phyloP scores from a whole-genome alignment of 2,329 filamentous ascomycete species.

The Aureobasidium uvarum region DNA sequence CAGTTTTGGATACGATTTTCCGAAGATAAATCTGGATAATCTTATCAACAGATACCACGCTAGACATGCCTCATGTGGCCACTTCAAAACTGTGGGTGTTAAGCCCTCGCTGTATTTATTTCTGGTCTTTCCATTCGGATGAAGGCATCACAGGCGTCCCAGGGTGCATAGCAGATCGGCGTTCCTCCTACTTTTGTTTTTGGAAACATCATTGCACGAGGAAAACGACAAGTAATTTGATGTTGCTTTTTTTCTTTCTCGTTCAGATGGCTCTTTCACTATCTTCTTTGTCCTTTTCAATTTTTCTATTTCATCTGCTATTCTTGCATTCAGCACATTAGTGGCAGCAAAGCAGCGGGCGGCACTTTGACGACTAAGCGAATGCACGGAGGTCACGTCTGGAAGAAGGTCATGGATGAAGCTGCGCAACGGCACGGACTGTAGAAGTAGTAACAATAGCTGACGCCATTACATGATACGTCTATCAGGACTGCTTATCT shows the following conservation, averaged over 20 bases:
- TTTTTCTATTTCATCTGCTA: conserved; percentile 7
- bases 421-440: conserved; percentile 1
- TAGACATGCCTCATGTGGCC: background rate
- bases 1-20: conserved; percentile 19
- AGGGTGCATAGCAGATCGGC: conserved; percentile 25
- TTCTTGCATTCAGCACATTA: background rate
- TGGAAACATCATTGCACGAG: conserved; percentile 23
- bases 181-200: conserved; percentile 23
- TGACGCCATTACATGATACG: conserved; percentile 17
- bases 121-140: conserved; percentile 13
- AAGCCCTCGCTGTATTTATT: conserved; percentile 12
- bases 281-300: background rate
- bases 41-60: background rate
- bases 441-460: conserved; percentile 25
- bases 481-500: conserved; percentile 9
- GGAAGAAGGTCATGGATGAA: conserved; percentile 8
- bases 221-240: conserved; percentile 11
- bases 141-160: conserved; percentile 19
- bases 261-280: background rate
- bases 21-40: conserved; percentile 3
- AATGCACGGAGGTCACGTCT: conserved; percentile 1
- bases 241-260: conserved; percentile 17
- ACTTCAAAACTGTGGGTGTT: background rate
- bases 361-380: background rate
- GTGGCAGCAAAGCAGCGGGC: background rate